Evolutionary conservation across 192 early-diverging fungal species (phyloP), one percentile per base, ranked within the genome.

Genomic region (Coemansia sp.): DNA sequence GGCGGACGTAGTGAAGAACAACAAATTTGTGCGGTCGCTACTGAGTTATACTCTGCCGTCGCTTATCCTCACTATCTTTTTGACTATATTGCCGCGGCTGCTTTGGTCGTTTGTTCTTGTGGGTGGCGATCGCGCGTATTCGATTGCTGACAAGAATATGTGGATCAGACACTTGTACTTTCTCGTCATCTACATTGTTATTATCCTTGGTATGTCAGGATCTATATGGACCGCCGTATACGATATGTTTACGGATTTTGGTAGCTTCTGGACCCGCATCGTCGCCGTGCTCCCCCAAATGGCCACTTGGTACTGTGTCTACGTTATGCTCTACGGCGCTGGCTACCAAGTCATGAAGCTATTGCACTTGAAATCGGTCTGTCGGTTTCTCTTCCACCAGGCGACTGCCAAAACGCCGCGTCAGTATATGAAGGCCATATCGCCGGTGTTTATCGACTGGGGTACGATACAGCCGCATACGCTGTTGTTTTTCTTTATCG

Each of bases 271-370:
- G 62, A 64, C 77, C 11, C 71, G 86, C 22, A 78, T 94, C 9
- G 91, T 91, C 29, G 71, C 56, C 5, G 86, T 72, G 0, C 74
- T 93, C 48, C 89, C 91, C n/a, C 81, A 88, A 36, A 86, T 92
- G 63, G 85, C 91, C 10, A 89, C 91, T 12, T 92, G 91, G 80
- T 94, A 91, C 86, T 86, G 89, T 46, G 91, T 91, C 29, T 90
- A 89, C 71, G 73, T 88, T 20, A 87, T 94, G 62, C 74, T 94
- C 20, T 87, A 92, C 62, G 90, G 90, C 7, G 86, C 91, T 46
- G 89, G 86, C 22, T 86, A 85, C 42, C 76, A 88, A 46, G 90
- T 90, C 0, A 55, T 89, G 41, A 88, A 90, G 75, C 76, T 94
- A 29, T 64, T 92, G 59, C 87, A 89, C 58, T 76, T 90, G 9